A percentile compares a stretch with the other conserved stretches of the same genome.
These are phyloP conservation scores for Boletus coccyginus DNA, from an alignment of 768 basidiomycete species.

Conservation along the genomic window DNA sequence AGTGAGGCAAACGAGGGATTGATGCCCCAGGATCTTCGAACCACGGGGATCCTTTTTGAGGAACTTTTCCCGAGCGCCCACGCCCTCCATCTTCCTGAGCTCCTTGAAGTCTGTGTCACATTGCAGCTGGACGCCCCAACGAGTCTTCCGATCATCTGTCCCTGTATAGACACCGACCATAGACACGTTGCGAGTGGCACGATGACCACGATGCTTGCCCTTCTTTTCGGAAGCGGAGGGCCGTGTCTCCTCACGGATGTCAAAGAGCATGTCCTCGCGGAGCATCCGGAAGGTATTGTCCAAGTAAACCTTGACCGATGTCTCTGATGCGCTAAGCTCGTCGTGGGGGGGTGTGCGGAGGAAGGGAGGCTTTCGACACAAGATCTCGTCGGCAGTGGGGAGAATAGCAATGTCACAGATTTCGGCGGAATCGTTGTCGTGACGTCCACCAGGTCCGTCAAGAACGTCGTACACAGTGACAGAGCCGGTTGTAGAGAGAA, in stretches of 20 bases:
- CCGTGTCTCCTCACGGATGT: conserved; percentile 52
- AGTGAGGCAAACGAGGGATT: conserved; percentile 52
- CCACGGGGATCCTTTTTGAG: conserved; percentile 31
- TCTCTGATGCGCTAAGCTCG: conserved; percentile 17
- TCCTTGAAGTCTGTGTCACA: conserved; percentile 36
- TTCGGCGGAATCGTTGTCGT: too few species aligned
- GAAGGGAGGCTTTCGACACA: too few species aligned
- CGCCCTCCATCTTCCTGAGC: conserved; percentile 25
- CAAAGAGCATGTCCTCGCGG: conserved; percentile 61
- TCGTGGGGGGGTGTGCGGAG: too few species aligned
- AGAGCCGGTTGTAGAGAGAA: too few species aligned
- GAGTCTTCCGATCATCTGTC: conserved; percentile 19
- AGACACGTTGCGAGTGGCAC: conserved; percentile 29
- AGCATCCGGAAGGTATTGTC: conserved; percentile 67
- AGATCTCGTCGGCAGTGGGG: too few species aligned
- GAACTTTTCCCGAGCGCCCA: conserved; percentile 34
- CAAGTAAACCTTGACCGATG: conserved; percentile 43
- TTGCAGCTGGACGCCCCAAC: conserved; percentile 42
- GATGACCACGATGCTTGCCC: conserved; percentile 36
- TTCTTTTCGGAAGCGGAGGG: conserved; percentile 33
- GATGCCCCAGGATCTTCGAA: conserved; percentile 45
- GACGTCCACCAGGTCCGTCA: too few species aligned
- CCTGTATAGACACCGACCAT: conserved; percentile 38
- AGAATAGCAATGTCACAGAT: too few species aligned
- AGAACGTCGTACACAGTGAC: too few species aligned